Evolutionary conservation across 1,139 yeast genomes (phyloP), one percentile per base, ranked within the genome.

Genomic region (Maudiozyma humilis): DNA sequence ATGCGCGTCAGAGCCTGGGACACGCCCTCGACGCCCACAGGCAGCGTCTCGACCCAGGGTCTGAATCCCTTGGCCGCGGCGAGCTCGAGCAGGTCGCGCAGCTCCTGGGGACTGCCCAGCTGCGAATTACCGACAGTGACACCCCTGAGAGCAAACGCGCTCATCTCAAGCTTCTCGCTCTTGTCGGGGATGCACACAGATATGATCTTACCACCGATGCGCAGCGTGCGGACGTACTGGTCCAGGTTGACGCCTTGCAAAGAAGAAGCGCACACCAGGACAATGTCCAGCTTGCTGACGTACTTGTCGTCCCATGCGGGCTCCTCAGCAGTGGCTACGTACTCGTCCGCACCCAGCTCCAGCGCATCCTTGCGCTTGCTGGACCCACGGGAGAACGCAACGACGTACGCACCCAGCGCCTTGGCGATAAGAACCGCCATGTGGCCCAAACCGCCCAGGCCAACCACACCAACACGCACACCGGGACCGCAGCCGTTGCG

Each of bases 381-480:
- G 25, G 58, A 55, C 12, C 71, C 59, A 64, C 81, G 67, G n/a
- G 80, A 74, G 54, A 76, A 68, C 3, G 76, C 78, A 48, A 67
- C 67, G 14, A 75, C 79, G 50, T 75, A 72, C 29, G 79, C 78
- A 37, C 80, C 81, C 54, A 76, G 55, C 6, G 80, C 81, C 51
- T 72, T 70, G 40, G 79, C 75, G 48, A 75, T 70, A 64, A 72
- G 69, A 42, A 76, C 64, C 32, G 77, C 79, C 72, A 75, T 70
- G 62, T 75, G 79, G 35, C 82, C 82, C 50, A 76, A 64, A 42
- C 82, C 82, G 53, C 82, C 82, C 47, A 77, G 67, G 50, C 82
- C 82, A 46, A 74, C 67, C 49, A 77, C 64, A 47, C 77, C 82
- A 44, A 77, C 77, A 42, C 64, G 68, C 43, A 72, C 72, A 35